These are phyloP conservation scores for Saccharomycopsis hybrid DNA, from an alignment of 1,139 yeast genomes.

Conservation along the genomic window DNA sequence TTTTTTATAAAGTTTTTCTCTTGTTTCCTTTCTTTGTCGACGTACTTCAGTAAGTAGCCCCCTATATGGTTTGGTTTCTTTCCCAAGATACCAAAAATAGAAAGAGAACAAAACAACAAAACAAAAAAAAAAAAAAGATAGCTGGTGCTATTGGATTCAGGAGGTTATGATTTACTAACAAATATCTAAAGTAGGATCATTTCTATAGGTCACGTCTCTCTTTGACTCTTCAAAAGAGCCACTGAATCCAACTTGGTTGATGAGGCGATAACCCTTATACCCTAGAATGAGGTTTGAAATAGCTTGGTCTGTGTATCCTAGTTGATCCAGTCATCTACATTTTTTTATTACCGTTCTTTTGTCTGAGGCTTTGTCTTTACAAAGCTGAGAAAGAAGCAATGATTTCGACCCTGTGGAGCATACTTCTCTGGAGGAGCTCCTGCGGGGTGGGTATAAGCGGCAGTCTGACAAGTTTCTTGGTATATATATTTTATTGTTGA, in stretches of 20 bases:
- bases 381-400: conserved; percentile 76
- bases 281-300: conserved; percentile 77
- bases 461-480: conserved; percentile 90
- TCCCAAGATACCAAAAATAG: too few relatives aligned
- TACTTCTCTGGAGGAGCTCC: conserved; percentile 74
- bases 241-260: conserved; percentile 99
- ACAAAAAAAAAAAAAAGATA: too few relatives aligned
- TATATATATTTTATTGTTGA: too few relatives aligned
- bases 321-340: conserved; percentile 68
- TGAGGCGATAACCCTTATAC: conserved; percentile 92
- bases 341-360: conserved; percentile 43
- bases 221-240: conserved; percentile 99
- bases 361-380: conserved; percentile 26
- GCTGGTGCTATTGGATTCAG: too few relatives aligned
- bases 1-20: conserved; percentile 2
- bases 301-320: conserved; percentile 82
- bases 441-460: conserved; percentile 95
- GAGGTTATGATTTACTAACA: too few relatives aligned
- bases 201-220: conserved; percentile 99
- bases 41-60: conserved; percentile 60
- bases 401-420: conserved; percentile 91
- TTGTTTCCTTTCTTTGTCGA: conserved; percentile 47
- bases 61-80: conserved; percentile 21
- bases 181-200: conserved; percentile 76
- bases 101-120: too few relatives aligned